phyloP scores from a whole-genome alignment of 306 rosid genomes.

The Alnus glutinosa region DNA sequence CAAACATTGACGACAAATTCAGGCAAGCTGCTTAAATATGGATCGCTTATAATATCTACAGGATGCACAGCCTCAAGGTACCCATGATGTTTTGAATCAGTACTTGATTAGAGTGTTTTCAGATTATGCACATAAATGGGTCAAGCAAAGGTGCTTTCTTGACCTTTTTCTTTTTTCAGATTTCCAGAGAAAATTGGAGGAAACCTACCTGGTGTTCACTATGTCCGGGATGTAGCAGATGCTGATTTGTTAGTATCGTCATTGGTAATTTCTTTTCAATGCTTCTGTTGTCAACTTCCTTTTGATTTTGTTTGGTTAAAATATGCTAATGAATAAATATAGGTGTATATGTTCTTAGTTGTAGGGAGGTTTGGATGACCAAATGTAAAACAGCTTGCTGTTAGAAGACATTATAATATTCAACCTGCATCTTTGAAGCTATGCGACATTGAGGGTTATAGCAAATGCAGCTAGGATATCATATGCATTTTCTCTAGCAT shows the following conservation, averaged over 20 bases:
- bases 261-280: conserved; percentile 49
- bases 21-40: conserved; percentile 83
- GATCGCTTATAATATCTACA: conserved; percentile 80
- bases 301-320: neutral
- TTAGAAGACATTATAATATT: neutral
- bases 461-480: neutral
- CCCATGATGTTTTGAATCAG: conserved; percentile 11
- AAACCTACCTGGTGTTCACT: conserved; percentile 84
- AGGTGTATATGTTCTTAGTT: neutral
- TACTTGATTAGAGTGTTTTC: conserved; percentile 5
- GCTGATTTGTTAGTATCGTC: conserved; percentile 75
- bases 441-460: neutral
- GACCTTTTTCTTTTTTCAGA: conserved; percentile 41
- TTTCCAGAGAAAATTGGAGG: conserved; percentile 93
- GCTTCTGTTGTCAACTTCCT: conserved; percentile 4
- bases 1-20: conserved; percentile 71
- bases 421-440: neutral
- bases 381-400: neutral
- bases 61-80: conserved; percentile 90
- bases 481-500: neutral
- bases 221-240: conserved; percentile 91
- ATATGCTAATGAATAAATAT: neutral
- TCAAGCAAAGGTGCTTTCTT: conserved; percentile 26
- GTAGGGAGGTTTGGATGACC: neutral
- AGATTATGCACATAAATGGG: conserved; percentile 13